Conservation (phyloP, 352 stramenopile genomes). For the Phytopythium mirpurense region DNA sequence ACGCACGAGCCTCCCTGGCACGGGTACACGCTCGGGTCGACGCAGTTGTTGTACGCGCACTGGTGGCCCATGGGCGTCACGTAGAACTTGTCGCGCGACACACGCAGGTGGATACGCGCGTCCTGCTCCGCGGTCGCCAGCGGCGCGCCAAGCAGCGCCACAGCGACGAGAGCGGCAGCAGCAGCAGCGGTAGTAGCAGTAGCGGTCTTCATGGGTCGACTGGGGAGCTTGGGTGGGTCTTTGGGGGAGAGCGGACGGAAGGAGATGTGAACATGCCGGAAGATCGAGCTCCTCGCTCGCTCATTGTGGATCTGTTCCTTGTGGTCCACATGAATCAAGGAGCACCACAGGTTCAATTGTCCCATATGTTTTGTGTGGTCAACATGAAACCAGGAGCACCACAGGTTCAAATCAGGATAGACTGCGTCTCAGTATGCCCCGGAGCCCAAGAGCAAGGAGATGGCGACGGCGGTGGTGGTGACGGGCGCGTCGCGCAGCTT, state of each 20-base stretch:
- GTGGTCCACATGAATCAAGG: no score
- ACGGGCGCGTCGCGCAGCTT: slow-evolving; percentile 86
- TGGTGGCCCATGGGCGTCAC: slow-evolving; percentile 47
- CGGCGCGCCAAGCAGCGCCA: not conserved
- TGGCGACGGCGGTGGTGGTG: slow-evolving; percentile 50
- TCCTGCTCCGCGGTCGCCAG: slow-evolving; percentile 21
- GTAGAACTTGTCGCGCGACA: slow-evolving; percentile 38
- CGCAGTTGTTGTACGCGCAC: slow-evolving; percentile 52
- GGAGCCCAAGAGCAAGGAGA: no score
- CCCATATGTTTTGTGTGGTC: no score
- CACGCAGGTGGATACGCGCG: slow-evolving; percentile 29
- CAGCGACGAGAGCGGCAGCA: not conserved
- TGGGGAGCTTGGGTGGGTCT: no score
- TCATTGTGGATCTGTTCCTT: no score
- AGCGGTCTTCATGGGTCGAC: slow-evolving; percentile 1
- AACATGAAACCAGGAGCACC: no score
- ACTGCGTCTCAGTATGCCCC: no score
- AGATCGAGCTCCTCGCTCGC: no score
- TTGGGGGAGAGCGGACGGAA: no score
- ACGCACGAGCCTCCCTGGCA: slow-evolving; percentile 45
- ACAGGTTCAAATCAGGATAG: no score
- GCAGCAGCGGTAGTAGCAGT: not conserved
- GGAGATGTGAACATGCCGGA: no score
- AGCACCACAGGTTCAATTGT: no score
- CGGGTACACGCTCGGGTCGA: slow-evolving; percentile 51